Percentiles rank a stretch among this genome's conserved stretches.
Evolutionary conservation across 2,329 filamentous ascomycete genomes (phyloP).

Genomic region (Colletotrichum orchidophilum): DNA sequence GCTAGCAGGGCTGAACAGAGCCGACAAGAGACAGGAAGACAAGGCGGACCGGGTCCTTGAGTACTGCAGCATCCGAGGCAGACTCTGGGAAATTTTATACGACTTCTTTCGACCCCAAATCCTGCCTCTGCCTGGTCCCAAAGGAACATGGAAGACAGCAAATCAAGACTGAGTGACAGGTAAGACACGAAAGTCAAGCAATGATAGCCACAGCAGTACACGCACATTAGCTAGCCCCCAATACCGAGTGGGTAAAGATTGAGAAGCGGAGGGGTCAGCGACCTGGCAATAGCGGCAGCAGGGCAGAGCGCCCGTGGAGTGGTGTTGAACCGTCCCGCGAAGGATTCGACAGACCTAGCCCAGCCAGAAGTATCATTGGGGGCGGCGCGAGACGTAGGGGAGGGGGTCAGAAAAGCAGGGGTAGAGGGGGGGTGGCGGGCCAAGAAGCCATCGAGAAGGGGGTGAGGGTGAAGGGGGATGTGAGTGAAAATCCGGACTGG

Average conservation of each 20-base stretch:
- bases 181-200: neutral
- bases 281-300: neutral
- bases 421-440: neutral
- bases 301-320: neutral
- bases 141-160: neutral
- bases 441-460: neutral
- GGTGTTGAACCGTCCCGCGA: slow-evolving; percentile 13
- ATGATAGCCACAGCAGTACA: too few species aligned
- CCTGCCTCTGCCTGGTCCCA: slow-evolving; percentile 4
- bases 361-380: slow-evolving; percentile 26
- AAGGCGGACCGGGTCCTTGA: neutral
- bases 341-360: slow-evolving; percentile 20
- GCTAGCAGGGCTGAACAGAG: neutral
- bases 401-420: neutral
- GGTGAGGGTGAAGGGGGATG: neutral
- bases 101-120: neutral
- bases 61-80: neutral
- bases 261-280: neutral
- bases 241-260: neutral
- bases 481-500: neutral
- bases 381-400: slow-evolving; percentile 19
- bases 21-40: neutral
- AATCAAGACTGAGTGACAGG: neutral
- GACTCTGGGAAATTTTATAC: slow-evolving; percentile 1
- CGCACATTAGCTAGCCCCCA: neutral